These are phyloP conservation scores for Yarrowia galli DNA, from an alignment of 1,139 yeast species.

Conservation along the genomic window DNA sequence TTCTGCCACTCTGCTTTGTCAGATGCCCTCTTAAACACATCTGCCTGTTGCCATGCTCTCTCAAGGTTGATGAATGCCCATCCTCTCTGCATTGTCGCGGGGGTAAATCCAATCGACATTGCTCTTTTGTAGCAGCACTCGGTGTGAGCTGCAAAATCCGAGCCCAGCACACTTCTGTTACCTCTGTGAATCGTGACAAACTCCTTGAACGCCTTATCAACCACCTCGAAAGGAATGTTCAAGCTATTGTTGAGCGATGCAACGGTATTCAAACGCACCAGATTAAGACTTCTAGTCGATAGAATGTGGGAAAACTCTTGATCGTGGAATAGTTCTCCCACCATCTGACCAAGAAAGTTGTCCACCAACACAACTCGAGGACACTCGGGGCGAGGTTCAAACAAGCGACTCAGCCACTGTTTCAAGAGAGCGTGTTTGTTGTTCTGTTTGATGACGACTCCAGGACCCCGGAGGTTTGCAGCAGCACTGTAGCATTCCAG, in stretches of 20 bases:
- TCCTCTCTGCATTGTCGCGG: neutral
- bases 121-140: conserved; percentile 2
- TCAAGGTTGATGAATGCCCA: neutral
- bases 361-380: neutral
- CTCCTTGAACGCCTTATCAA: neutral
- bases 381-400: neutral
- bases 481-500: conserved; percentile 19
- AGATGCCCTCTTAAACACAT: no score
- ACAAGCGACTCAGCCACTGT: neutral
- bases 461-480: neutral
- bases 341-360: neutral
- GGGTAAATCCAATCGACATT: neutral
- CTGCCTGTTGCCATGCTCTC: neutral
- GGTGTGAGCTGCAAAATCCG: neutral
- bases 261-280: neutral
- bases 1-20: no score
- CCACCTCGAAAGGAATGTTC: conserved; percentile 2
- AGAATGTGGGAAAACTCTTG: neutral
- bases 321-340: neutral
- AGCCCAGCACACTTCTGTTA: no score
- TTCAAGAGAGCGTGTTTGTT: neutral
- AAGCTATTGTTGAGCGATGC: neutral
- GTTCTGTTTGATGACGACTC: neutral
- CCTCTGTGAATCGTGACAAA: neutral
- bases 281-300: neutral